These are phyloP conservation scores for Cucumis melo DNA, from an alignment of 306 rosid species.

Conservation along the genomic window DNA sequence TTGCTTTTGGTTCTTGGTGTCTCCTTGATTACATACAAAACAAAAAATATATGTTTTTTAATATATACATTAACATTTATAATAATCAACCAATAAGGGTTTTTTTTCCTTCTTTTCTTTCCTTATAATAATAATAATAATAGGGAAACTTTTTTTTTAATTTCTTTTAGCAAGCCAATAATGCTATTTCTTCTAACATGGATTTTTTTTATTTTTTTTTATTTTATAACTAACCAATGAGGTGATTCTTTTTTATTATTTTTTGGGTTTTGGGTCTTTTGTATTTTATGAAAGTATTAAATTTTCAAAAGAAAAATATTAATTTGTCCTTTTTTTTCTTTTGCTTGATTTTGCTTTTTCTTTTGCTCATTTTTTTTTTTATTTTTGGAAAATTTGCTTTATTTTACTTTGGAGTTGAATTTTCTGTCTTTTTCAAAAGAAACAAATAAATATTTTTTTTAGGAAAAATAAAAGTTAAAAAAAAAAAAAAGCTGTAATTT, in stretches of 20 bases:
- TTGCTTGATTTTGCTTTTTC: too few species aligned
- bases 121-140: background rate
- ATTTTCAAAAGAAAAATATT: too few species aligned
- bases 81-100: background rate
- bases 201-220: background rate
- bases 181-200: too few species aligned
- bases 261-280: background rate
- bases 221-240: background rate
- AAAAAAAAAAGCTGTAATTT: background rate
- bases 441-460: background rate
- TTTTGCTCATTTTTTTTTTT: too few species aligned
- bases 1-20: background rate
- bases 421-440: background rate
- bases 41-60: background rate
- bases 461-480: background rate
- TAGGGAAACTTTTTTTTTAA: background rate
- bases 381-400: background rate
- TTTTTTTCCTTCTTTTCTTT: background rate
- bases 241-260: background rate
- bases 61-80: background rate
- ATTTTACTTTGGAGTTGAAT: background rate
- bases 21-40: background rate
- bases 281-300: too few species aligned
- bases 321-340: background rate
- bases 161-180: background rate